A percentile compares a stretch with the other conserved stretches of the same genome.
phyloP scores from a whole-genome alignment of 2,329 filamentous ascomycete species.

The Scedosporium apiospermum region DNA sequence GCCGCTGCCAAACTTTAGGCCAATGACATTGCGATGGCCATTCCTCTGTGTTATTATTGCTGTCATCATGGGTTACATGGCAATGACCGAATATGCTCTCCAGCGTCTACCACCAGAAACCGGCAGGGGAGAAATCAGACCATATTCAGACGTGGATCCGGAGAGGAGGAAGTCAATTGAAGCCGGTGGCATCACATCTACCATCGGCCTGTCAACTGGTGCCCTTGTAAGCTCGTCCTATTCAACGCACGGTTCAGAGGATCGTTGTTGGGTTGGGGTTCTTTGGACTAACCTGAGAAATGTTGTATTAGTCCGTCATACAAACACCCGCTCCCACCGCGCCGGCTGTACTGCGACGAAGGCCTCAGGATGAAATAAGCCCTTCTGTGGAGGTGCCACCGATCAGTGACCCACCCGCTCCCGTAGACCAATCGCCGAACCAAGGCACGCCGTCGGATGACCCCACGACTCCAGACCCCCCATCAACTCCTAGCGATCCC shows the following conservation, averaged over 20 bases:
- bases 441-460: neutral
- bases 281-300: no score
- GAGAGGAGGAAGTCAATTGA: neutral
- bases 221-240: neutral
- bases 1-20: neutral
- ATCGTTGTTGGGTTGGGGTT: no score
- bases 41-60: neutral
- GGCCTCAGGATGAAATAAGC: no score
- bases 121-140: neutral
- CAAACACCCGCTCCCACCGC: no score
- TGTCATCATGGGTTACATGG: constrained; percentile 2
- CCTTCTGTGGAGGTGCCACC: no score
- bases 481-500: neutral
- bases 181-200: neutral
- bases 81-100: constrained; percentile 1
- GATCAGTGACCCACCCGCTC: neutral
- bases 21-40: neutral
- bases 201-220: neutral
- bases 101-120: neutral
- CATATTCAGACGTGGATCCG: neutral
- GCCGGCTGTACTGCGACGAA: no score
- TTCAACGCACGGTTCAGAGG: neutral
- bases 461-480: no score
- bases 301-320: no score
- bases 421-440: neutral